Percentiles rank a stretch among this genome's conserved stretches.
Evolutionary conservation across 2,329 filamentous ascomycete species (phyloP).

Genomic region (Chaetomiaceae sp.): DNA sequence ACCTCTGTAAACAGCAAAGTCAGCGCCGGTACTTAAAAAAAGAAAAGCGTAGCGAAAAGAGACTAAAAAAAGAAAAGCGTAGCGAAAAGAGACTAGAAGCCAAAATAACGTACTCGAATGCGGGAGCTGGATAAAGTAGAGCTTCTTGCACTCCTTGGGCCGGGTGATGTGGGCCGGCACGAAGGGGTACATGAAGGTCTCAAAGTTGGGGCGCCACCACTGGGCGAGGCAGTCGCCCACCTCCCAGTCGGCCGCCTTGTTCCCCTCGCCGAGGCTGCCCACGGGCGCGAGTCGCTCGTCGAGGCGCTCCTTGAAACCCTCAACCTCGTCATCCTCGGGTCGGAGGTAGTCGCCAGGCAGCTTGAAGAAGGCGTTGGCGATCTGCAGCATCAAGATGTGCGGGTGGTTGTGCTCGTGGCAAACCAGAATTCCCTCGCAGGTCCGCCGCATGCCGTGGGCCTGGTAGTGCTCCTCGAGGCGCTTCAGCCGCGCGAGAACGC

Average conservation of each 20-base stretch:
- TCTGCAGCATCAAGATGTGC: constrained; percentile 98
- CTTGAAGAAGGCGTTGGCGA: constrained; percentile 99
- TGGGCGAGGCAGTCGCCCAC: constrained; percentile 92
- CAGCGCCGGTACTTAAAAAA: constrained; percentile 22
- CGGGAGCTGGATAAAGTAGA: constrained; percentile 94
- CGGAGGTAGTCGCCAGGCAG: constrained; percentile 92
- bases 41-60: no score
- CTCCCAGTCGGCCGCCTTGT: constrained; percentile 83
- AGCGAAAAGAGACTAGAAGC: no score
- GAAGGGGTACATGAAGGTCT: constrained; percentile 99
- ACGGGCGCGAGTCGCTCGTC: constrained; percentile 92
- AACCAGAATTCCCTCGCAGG: constrained; percentile 93
- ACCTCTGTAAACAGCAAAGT: constrained; percentile 57
- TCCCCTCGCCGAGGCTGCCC: constrained; percentile 78
- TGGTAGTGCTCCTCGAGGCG: constrained; percentile 94
- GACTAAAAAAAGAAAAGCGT: no score
- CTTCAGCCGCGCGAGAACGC: constrained; percentile 85
- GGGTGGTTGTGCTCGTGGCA: constrained; percentile 99
- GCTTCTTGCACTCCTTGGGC: constrained; percentile 98
- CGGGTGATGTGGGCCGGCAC: constrained; percentile 92
- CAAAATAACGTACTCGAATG: constrained; percentile 70
- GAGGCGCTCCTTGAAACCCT: constrained; percentile 88
- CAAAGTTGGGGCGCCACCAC: constrained; percentile 99
- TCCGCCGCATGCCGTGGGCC: constrained; percentile 90
- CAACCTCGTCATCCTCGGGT: constrained; percentile 83